Evolutionary conservation across 2,329 filamentous ascomycete genomes (phyloP).

Genomic region (Diaporthe sp.): DNA sequence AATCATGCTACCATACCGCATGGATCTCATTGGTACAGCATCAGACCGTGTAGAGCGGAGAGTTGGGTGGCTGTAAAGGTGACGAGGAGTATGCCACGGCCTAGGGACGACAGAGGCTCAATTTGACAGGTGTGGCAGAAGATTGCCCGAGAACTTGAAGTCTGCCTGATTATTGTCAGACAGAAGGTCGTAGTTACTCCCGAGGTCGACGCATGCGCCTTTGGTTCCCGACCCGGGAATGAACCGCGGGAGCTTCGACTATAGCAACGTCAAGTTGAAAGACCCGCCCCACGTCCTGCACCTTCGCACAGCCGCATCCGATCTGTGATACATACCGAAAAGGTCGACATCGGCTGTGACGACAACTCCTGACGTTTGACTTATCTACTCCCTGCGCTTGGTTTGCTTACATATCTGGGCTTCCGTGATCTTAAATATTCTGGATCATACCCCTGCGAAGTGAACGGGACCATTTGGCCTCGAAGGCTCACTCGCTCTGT

Average conservation of each 20-base stretch:
- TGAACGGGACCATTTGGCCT: neutral
- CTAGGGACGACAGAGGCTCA: too few relatives aligned
- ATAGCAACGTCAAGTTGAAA: too few relatives aligned
- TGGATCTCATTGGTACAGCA: neutral
- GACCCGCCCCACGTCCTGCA: too few relatives aligned
- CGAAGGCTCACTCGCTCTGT: neutral
- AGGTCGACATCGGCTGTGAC: too few relatives aligned
- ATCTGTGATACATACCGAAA: too few relatives aligned
- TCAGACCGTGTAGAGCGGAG: neutral
- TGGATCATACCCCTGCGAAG: neutral
- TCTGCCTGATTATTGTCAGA: neutral
- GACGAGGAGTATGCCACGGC: neutral
- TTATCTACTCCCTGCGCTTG: neutral
- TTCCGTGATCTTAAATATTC: neutral
- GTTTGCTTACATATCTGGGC: neutral
- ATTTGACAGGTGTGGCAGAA: neutral
- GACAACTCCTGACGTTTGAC: neutral
- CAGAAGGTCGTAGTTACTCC: neutral
- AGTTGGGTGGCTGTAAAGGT: too few relatives aligned
- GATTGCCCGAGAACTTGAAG: neutral
- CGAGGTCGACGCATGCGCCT: too few relatives aligned
- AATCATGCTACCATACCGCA: too few relatives aligned
- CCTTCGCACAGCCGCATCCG: too few relatives aligned
- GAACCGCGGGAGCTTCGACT: too few relatives aligned
- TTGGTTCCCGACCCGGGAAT: too few relatives aligned